Base-by-base conservation (phyloP, 1,139 yeast species). In the Suzukiozyma palmioleophila region DNA sequence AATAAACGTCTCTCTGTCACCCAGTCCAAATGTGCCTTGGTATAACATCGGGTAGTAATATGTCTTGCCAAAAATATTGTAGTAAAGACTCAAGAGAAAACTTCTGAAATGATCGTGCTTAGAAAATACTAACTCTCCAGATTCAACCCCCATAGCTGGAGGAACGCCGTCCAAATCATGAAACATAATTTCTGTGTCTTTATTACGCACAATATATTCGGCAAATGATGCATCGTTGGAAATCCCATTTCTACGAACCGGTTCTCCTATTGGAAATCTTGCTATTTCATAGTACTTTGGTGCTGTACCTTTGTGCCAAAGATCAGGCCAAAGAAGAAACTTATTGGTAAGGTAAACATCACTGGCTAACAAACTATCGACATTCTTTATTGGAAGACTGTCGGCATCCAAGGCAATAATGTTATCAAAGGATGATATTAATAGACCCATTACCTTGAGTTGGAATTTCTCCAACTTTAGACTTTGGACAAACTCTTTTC, bases 271-370 rank as follows among this genome's bases (percentile, higher is more conserved):
- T 26, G 51, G 52, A 30, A 64, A 47, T 25, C 67, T 48, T 6
- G 68, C 66, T 28, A 67, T 55, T 11, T 65, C 63, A 43, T 66
- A 67, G 43, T 50, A 67, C 3, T 47, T 39, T 1, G 72, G 70
- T 14, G 70, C 62, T 1, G 65, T 58, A 6, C 60, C 55, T 44
- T 62, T 61, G 31, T 59, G 67, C 69, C 69, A 66, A 34, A 58
- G 46, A 44, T 66, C 69, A 1, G 72, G 73, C 72, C 73, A 68
- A 31, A 67, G 42, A 5, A 68, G 41, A 50, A 62, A 64, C 27
- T 60, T 57, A 2, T 61, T 50, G n/a, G 57, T 43, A 29, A 57
- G 39, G 43, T 51, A 66, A 1, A 64, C 60, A 32, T 57, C 60
- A 8, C 57, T 40, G 24, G 43, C 40, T 6, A 68, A 39, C 24